A percentile compares a stretch with the other conserved stretches of the same genome.
phyloP scores from a whole-genome alignment of 164 flowering plant species.

The Akebia trifoliata region DNA sequence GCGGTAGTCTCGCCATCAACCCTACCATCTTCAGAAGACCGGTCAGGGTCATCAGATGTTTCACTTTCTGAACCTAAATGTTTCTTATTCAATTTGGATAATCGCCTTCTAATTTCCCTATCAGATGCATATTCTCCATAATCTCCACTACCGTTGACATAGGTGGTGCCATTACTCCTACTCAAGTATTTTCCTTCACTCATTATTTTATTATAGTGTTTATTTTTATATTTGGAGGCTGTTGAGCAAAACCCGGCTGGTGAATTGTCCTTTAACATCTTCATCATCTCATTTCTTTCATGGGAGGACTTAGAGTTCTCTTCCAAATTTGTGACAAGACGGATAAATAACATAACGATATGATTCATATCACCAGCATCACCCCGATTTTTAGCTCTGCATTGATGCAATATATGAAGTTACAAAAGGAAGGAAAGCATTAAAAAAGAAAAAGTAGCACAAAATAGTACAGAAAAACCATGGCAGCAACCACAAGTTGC shows the following conservation, averaged over 20 bases:
- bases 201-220: constrained; percentile 27
- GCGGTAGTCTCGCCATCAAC: constrained; percentile 49
- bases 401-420: constrained; percentile 4
- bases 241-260: constrained; percentile 35
- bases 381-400: constrained; percentile 64
- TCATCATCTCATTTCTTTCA: constrained; percentile 52
- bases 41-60: constrained; percentile 71
- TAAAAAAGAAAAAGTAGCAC: neutral
- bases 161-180: constrained; percentile 45
- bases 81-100: constrained; percentile 67
- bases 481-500: neutral
- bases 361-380: constrained; percentile 70
- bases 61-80: constrained; percentile 78
- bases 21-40: constrained; percentile 50
- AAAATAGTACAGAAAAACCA: neutral
- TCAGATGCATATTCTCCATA: constrained; percentile 70
- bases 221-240: constrained; percentile 60
- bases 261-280: constrained; percentile 47
- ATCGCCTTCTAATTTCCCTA: constrained; percentile 66
- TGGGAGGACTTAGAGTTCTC: constrained; percentile 37
- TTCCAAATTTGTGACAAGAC: constrained; percentile 64
- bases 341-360: constrained; percentile 52
- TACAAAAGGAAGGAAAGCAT: neutral
- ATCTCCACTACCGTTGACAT: constrained; percentile 45
- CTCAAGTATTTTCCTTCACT: constrained; percentile 48